Conservation (phyloP, 2,329 filamentous ascomycete species). For the Phaeomoniella chlamydospora region DNA sequence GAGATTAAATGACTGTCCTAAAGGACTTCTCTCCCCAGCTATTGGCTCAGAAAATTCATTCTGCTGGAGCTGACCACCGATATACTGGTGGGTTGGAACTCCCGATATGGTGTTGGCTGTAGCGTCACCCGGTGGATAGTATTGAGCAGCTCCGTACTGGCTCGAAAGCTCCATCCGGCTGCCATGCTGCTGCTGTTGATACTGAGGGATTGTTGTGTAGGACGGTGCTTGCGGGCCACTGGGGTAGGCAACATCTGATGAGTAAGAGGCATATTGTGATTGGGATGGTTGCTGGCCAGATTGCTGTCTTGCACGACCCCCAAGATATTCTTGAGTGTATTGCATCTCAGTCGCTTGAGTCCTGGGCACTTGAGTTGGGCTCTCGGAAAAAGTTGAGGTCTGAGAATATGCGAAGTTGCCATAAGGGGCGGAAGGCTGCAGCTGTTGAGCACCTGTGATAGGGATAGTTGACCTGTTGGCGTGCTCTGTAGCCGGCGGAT, state of each 20-base stretch:
- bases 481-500: neutral
- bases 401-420: neutral
- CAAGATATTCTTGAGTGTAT: neutral
- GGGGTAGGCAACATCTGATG: constrained; percentile 64
- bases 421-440: neutral
- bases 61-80: constrained; percentile 49
- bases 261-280: constrained; percentile 36
- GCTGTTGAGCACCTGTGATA: neutral
- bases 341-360: neutral
- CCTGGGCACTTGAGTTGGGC: neutral
- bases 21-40: constrained; percentile 35
- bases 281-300: constrained; percentile 40
- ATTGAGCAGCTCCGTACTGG: constrained; percentile 56
- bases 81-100: constrained; percentile 42
- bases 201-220: constrained; percentile 66
- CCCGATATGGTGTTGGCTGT: constrained; percentile 44
- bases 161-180: constrained; percentile 61
- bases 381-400: neutral
- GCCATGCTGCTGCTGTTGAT: constrained; percentile 61
- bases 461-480: neutral
- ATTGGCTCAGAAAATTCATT: constrained; percentile 47
- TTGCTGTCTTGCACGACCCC: constrained; percentile 19
- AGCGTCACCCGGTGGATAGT: constrained; percentile 54
- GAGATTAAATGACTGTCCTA: constrained; percentile 35
- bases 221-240: constrained; percentile 48